Percentiles rank a stretch among this genome's conserved stretches.
These are phyloP conservation scores for Barnettozyma sucrosica DNA, from an alignment of 805 yeast species.

Conservation along the genomic window DNA sequence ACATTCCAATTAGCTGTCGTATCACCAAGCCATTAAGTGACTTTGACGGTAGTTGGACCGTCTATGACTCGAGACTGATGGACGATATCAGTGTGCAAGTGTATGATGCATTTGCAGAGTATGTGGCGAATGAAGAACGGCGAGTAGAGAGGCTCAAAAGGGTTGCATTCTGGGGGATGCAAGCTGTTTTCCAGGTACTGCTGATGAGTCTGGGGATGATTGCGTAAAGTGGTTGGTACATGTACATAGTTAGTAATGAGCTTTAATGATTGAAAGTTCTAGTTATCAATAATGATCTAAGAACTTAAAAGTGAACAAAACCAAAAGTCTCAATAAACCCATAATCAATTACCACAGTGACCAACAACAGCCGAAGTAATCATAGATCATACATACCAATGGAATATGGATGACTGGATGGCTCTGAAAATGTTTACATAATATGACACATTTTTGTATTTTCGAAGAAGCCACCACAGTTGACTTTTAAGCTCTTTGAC, in stretches of 20 bases:
- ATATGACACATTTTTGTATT: too few relatives aligned
- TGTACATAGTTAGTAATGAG: constrained; percentile 1
- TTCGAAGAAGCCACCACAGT: too few relatives aligned
- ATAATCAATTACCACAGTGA: too few relatives aligned
- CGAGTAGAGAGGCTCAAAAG: constrained; percentile 66
- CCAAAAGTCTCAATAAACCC: too few relatives aligned
- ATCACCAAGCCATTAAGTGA: constrained; percentile 74
- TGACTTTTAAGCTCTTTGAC: too few relatives aligned
- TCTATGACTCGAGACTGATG: constrained; percentile 86
- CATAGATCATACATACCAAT: too few relatives aligned
- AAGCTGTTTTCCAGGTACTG: constrained; percentile 72
- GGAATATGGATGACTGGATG: too few relatives aligned
- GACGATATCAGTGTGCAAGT: constrained; percentile 86
- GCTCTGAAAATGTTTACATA: too few relatives aligned
- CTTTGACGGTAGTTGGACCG: constrained; percentile 95
- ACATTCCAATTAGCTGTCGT: constrained; percentile 80
- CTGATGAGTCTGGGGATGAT: constrained; percentile 79
- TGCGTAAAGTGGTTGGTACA: constrained; percentile 25
- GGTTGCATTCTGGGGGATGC: constrained; percentile 91
- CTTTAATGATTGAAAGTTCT: background rate
- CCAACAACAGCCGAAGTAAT: too few relatives aligned
- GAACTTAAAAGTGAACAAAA: too few relatives aligned
- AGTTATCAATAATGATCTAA: too few relatives aligned
- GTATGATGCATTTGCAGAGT: constrained; percentile 83
- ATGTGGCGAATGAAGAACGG: constrained; percentile 82